Base-by-base conservation (phyloP, 2,329 filamentous ascomycete genomes). In the Aureobasidium leucospermi region DNA sequence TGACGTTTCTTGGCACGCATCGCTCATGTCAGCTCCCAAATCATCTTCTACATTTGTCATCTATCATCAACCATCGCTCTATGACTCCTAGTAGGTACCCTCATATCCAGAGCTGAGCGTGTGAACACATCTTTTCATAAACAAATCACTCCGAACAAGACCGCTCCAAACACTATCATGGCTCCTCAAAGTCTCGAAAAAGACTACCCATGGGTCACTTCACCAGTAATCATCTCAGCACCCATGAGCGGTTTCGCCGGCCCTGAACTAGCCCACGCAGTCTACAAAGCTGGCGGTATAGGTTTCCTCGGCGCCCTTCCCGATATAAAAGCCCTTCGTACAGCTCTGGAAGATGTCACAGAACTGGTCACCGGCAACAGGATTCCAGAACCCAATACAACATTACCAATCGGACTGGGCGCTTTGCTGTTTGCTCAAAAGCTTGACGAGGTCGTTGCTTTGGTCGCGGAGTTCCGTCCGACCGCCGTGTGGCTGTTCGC, bases 401-500 rank as follows among this genome's bases (percentile, higher is more conserved):
- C 32, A 8, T 15, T 58, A 9, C 53, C 42, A 6, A 46, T 58
- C 6, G 53, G 53, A 2, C 42, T 58, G n/a, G 53, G 53, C 10
- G 43, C 16, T n/a, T 13, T 58, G 13, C n/a, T 41, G 16, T 58
- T 58, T 19, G 41, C 41, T n/a, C 53, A 58, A 11, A 55, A 45
- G 6, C 39, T 55, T 11, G 51, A 55, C 2, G 53, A 58, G 2
- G 31, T 47, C 3, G 32, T 34, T 9, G 41, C 5, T 7, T 9
- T 58, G 15, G 19, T 58, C 13, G 11, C 5, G 6, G 53, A 47
- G 11, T 47, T 58, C 41, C 42, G 53, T 19, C 53, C 53, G 16
- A 15, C 31, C 3, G 53, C 53, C 1, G 43, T 85, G 6, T 89
- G 86, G 86, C 76, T 89, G 38, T 88, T 88, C 66, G 85, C 85